Evolutionary conservation across 2,329 filamentous ascomycete species (phyloP).

Genomic region (Lizonia empirigonia): DNA sequence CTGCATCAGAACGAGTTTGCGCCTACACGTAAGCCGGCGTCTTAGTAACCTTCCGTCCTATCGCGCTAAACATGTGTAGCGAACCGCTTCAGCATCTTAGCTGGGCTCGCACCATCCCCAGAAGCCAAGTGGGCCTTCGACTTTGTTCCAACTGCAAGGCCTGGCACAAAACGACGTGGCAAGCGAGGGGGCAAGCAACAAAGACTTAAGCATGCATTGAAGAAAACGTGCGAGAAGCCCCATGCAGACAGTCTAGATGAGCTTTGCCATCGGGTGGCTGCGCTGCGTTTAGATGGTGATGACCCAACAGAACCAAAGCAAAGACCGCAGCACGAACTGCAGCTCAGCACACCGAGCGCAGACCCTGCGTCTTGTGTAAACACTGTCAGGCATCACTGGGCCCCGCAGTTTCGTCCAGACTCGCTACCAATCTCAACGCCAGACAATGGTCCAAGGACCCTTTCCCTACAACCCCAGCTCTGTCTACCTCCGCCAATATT

Average conservation of each 20-base stretch:
- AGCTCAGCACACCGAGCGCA: background rate
- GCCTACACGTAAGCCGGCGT: conserved; percentile 25
- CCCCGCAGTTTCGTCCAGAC: conserved; percentile 30
- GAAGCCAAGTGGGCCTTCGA: conserved; percentile 30
- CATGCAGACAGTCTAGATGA: conserved; percentile 9
- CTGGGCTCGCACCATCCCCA: conserved; percentile 26
- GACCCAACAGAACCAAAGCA: background rate
- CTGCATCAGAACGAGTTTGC: conserved; percentile 26
- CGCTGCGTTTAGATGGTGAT: conserved; percentile 17
- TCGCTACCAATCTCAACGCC: conserved; percentile 2
- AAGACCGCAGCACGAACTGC: background rate
- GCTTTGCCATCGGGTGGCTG: conserved; percentile 14
- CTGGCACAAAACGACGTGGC: conserved; percentile 19
- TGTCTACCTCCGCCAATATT: background rate
- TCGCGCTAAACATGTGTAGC: conserved; percentile 16
- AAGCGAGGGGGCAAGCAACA: conserved; percentile 28
- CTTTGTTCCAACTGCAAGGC: conserved; percentile 17
- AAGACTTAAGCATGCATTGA: conserved; percentile 13
- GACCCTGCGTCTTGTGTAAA: conserved; percentile 5
- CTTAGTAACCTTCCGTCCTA: no score
- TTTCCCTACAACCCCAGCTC: conserved; percentile 1
- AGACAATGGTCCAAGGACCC: background rate
- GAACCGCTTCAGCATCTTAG: conserved; percentile 39
- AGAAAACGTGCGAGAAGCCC: background rate
- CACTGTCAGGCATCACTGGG: conserved; percentile 29